These are phyloP conservation scores for Amorphotheca resinae DNA, from an alignment of 495 filamentous ascomycete genomes.

Conservation along the genomic window DNA sequence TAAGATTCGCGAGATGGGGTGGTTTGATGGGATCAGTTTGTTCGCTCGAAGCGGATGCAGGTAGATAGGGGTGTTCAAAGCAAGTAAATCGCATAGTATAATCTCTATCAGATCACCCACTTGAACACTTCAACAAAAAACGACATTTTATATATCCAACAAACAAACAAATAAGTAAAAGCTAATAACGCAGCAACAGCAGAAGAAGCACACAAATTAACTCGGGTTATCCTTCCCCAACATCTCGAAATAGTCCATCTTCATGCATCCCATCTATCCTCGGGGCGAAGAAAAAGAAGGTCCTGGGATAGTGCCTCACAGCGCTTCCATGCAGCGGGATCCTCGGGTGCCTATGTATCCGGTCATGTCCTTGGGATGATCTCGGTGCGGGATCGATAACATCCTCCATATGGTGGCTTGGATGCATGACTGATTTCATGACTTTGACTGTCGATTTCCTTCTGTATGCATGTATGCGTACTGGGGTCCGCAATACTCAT, in stretches of 20 bases:
- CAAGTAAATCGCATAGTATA: too few species aligned
- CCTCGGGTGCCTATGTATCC: too few species aligned
- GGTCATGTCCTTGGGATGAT: not conserved
- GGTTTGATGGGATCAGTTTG: too few species aligned
- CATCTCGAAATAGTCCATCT: not conserved
- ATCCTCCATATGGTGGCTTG: not conserved
- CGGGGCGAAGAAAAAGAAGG: not conserved
- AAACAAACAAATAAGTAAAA: too few species aligned
- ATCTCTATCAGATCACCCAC: not conserved
- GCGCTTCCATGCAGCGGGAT: too few species aligned
- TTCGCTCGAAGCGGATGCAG: too few species aligned
- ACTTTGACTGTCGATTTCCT: conserved; percentile 19
- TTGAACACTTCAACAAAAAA: not conserved
- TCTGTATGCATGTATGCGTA: conserved; percentile 16
- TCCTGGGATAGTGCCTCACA: too few species aligned
- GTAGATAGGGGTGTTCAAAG: too few species aligned
- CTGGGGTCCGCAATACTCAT: conserved; percentile 18
- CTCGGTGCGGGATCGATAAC: not conserved
- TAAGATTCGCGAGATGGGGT: too few species aligned
- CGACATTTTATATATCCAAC: not conserved
- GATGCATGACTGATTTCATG: conserved; percentile 21
- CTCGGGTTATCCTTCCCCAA: not conserved
- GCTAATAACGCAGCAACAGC: not conserved
- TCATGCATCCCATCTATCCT: not conserved
- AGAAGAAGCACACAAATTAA: not conserved